These are phyloP conservation scores for Colletotrichum liriopes DNA, from an alignment of 2,329 filamentous ascomycete species.

Conservation along the genomic window DNA sequence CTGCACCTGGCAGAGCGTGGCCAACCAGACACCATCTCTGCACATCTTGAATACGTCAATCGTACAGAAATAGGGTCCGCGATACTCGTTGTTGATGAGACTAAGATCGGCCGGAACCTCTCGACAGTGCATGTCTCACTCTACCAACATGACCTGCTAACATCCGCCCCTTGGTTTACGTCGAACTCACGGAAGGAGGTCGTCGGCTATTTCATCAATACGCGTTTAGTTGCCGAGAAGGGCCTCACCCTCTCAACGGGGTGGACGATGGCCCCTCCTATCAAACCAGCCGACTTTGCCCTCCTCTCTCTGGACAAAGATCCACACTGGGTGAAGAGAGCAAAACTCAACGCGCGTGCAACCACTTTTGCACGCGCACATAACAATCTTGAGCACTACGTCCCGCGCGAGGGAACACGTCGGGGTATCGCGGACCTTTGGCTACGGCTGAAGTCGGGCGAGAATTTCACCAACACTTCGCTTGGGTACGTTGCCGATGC, in stretches of 20 bases:
- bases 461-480: slow-evolving; percentile 74
- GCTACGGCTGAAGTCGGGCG: slow-evolving; percentile 73
- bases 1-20: slow-evolving; percentile 52
- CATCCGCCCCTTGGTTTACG: slow-evolving; percentile 54
- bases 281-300: slow-evolving; percentile 48
- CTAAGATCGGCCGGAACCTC: slow-evolving; percentile 59
- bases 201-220: slow-evolving; percentile 59
- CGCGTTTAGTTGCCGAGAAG: slow-evolving; percentile 50
- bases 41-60: slow-evolving; percentile 59
- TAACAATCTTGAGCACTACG: slow-evolving; percentile 47
- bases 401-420: slow-evolving; percentile 31
- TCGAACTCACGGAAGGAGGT: slow-evolving; percentile 51
- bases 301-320: slow-evolving; percentile 48
- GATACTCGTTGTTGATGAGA: slow-evolving; percentile 56
- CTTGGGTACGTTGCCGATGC: slow-evolving; percentile 79
- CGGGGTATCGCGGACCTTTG: slow-evolving; percentile 70
- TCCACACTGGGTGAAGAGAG: slow-evolving; percentile 48
- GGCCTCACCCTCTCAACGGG: slow-evolving; percentile 47
- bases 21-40: slow-evolving; percentile 57
- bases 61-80: slow-evolving; percentile 57
- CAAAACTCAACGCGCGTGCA: slow-evolving; percentile 13
- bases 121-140: slow-evolving; percentile 61
- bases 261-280: slow-evolving; percentile 38
- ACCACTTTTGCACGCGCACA: slow-evolving; percentile 46
- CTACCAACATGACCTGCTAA: slow-evolving; percentile 56